These are phyloP conservation scores for Phaeolepiota aurea DNA, from an alignment of 768 basidiomycete species.

Conservation along the genomic window DNA sequence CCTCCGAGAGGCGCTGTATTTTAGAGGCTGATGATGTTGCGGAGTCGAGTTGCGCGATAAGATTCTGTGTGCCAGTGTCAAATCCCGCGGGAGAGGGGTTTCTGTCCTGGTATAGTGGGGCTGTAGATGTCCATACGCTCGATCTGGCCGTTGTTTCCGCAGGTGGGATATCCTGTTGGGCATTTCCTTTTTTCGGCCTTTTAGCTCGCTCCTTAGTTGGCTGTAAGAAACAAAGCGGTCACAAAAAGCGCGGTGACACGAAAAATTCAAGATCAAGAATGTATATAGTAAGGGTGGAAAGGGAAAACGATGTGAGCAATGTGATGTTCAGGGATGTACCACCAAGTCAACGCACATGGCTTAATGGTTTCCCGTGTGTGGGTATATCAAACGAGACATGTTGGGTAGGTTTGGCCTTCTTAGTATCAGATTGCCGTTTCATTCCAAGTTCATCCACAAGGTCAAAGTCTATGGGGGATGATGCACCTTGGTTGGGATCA, in stretches of 20 bases:
- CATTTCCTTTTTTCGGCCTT: slow-evolving; percentile 37
- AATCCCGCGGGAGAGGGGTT: no score
- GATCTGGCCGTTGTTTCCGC: not conserved
- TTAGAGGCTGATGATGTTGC: slow-evolving; percentile 2
- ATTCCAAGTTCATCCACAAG: slow-evolving; percentile 42
- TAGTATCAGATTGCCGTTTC: slow-evolving; percentile 22
- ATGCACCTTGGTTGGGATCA: slow-evolving; percentile 40
- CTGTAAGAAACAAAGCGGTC: slow-evolving; percentile 33
- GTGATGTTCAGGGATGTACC: slow-evolving; percentile 36
- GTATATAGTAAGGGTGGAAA: slow-evolving; percentile 14
- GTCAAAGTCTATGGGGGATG: slow-evolving; percentile 36
- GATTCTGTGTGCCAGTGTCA: no score
- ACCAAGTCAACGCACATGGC: slow-evolving; percentile 85
- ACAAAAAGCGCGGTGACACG: slow-evolving; percentile 13
- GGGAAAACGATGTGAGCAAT: slow-evolving; percentile 33
- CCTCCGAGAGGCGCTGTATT: slow-evolving; percentile 15
- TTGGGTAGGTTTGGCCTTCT: no score
- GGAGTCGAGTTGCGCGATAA: no score
- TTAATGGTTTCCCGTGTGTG: slow-evolving; percentile 60
- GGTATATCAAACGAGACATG: no score
- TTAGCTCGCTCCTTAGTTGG: slow-evolving; percentile 69
- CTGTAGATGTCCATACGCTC: not conserved
- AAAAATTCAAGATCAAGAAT: slow-evolving; percentile 8
- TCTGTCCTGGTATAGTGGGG: no score
- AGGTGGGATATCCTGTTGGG: not conserved